phyloP scores from a whole-genome alignment of 2,329 filamentous ascomycete genomes.

The Raffaelea deltoideospora region DNA sequence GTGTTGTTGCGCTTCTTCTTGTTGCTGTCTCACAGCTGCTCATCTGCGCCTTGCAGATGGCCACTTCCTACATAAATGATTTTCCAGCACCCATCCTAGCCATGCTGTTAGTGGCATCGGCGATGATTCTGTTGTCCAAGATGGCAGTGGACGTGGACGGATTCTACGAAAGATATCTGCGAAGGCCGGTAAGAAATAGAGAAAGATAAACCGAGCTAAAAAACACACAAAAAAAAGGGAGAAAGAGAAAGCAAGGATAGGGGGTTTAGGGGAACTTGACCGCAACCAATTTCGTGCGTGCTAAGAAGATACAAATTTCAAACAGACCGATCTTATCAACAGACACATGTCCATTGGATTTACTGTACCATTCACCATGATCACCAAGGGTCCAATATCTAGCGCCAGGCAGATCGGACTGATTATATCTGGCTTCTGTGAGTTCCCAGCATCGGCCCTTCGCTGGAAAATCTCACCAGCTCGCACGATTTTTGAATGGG shows the following conservation, averaged over 20 bases:
- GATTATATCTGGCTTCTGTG: conserved; percentile 29
- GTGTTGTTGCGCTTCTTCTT: conserved; percentile 20
- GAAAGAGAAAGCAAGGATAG: too few relatives aligned
- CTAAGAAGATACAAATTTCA: not conserved
- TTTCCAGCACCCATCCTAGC: conserved; percentile 33
- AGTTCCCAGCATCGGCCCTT: conserved; percentile 6
- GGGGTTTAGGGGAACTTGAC: too few relatives aligned
- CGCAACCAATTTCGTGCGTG: too few relatives aligned
- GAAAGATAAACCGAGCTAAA: too few relatives aligned
- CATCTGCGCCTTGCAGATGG: conserved; percentile 26
- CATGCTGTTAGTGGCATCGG: conserved; percentile 25
- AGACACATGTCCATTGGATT: conserved; percentile 35
- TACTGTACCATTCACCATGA: conserved; percentile 31
- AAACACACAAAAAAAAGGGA: too few relatives aligned
- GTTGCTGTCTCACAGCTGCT: conserved; percentile 27
- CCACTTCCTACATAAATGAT: conserved; percentile 17
- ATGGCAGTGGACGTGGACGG: conserved; percentile 11
- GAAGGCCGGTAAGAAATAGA: conserved; percentile 9
- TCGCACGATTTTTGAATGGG: not conserved
- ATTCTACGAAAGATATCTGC: conserved; percentile 12
- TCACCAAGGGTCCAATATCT: conserved; percentile 21
- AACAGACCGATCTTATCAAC: conserved; percentile 33
- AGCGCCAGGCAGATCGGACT: conserved; percentile 21
- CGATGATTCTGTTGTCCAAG: conserved; percentile 16
- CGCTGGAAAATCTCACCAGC: too few relatives aligned